Conservation (phyloP, 2,329 filamentous ascomycete species). For the Ophiostoma fasciatum region DNA sequence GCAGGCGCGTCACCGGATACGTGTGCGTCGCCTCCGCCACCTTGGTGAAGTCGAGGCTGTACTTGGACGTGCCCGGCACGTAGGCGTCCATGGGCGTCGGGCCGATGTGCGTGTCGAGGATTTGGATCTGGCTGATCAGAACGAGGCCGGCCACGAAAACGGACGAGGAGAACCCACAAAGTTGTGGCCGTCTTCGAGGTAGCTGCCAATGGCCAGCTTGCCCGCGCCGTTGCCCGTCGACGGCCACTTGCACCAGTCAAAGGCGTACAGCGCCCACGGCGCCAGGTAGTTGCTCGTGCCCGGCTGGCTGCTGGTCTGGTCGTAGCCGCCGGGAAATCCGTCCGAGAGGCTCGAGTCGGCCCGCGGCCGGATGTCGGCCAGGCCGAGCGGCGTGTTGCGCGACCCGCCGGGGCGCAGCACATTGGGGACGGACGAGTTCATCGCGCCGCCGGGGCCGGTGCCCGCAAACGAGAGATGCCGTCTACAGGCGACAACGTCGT, state of each 20-base stretch:
- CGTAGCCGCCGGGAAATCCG: constrained; percentile 50
- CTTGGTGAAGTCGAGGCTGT: constrained; percentile 78
- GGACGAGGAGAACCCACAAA: constrained; percentile 44
- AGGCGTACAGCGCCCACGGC: constrained; percentile 90
- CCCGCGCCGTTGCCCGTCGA: constrained; percentile 67
- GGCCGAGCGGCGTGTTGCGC: constrained; percentile 76
- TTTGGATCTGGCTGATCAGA: constrained; percentile 63
- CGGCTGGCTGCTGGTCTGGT: constrained; percentile 48
- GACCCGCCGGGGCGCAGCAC: constrained; percentile 43
- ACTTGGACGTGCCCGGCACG: constrained; percentile 53
- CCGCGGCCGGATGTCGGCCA: constrained; percentile 81
- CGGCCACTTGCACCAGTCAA: constrained; percentile 99
- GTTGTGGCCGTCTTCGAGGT: constrained; percentile 94
- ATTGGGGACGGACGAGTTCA: constrained; percentile 35
- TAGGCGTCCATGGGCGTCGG: constrained; percentile 56
- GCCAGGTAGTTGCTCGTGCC: constrained; percentile 86
- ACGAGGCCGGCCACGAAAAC: background rate
- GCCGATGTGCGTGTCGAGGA: constrained; percentile 71
- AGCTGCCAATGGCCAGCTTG: constrained; percentile 90
- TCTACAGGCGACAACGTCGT: no score
- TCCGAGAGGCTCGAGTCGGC: constrained; percentile 72
- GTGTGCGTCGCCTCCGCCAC: constrained; percentile 94
- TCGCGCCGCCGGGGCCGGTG: background rate
- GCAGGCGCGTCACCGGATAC: constrained; percentile 84
- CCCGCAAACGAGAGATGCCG: background rate